Evolutionary conservation across 352 stramenopile species (phyloP), one percentile per base, ranked within the genome.

Genomic region (Pythium dissimile): DNA sequence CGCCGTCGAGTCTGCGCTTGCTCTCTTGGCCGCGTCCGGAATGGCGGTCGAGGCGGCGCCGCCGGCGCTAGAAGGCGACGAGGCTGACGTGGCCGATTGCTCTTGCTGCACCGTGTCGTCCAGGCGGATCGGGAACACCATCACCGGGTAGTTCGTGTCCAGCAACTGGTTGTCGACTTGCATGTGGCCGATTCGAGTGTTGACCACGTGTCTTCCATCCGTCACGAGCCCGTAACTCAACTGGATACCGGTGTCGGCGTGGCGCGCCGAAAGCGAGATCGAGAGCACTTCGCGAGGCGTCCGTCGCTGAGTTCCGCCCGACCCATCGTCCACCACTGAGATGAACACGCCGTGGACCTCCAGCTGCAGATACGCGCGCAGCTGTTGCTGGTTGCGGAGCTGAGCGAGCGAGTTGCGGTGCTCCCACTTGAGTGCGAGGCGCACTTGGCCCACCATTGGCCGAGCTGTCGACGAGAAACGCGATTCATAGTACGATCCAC

Each of bases 81-180:
- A 44, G 4, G 31, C 30, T 45, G 43, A 58, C 57, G 68, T 30
- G 41, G 30, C 50, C 3, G 70, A 72, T 61, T 87, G 78, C 59
- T 89, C 77, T 52, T 89, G 78, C 54, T 86, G 74, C 41, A 89
- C 77, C 2, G 77, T 69, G 31, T 89, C 80, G 16, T 85, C 45
- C 3, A 90, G 59, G 24, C 80, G 74, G 39, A 94, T 84, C 2
- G 85, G 85, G 39, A 70, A 74, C 2, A 94, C 52, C 60, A 92
- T 65, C 12, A 94, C 85, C 0, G 83, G 83, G 34, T 93, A 94
- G 42, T 92, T 91, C 11, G 85, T 93, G 30, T 93, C 85, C 0
- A 93, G 49, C 21, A 94, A 64, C 54, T 94, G 85, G 42, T 93
- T 94, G 64, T 94, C 85, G 24, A 94, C 71, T 59, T 94, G 85